Conservation (phyloP, 1,284 basidiomycete genomes). For the Apiotrichum sp. region DNA sequence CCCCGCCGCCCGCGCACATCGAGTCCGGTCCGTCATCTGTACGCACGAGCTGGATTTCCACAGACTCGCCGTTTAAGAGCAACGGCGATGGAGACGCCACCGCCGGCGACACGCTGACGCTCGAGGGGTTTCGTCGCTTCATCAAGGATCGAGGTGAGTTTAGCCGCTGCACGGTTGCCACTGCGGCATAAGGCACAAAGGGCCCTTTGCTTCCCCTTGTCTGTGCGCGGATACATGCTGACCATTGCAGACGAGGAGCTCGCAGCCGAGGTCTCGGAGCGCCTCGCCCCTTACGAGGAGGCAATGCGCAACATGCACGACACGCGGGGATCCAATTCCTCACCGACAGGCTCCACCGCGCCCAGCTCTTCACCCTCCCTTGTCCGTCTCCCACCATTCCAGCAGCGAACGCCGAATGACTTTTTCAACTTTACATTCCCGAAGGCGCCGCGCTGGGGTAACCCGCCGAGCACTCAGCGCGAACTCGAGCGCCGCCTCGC, state of each 20-base stretch:
- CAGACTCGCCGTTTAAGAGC: not conserved
- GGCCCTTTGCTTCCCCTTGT: not conserved
- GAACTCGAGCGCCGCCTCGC: not conserved
- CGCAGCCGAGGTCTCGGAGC: not conserved
- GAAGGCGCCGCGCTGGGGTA: not conserved
- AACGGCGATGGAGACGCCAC: constrained; percentile 2
- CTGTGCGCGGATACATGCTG: not conserved
- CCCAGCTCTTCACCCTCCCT: not conserved
- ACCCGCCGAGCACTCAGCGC: not conserved
- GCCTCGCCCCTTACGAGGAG: not conserved
- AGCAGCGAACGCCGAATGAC: not conserved
- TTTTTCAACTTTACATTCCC: not conserved
- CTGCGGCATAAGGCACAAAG: too few relatives aligned
- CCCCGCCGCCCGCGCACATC: constrained; percentile 12
- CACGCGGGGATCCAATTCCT: not conserved
- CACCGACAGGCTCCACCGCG: not conserved
- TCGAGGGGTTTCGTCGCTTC: constrained; percentile 10
- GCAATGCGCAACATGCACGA: not conserved
- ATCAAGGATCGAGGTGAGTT: constrained; percentile 11
- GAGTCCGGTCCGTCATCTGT: constrained; percentile 18
- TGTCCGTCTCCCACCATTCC: not conserved
- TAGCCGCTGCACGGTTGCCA: not conserved
- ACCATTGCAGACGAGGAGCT: not conserved
- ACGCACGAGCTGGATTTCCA: constrained; percentile 10
- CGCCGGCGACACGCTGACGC: constrained; percentile 13